Base-by-base conservation (phyloP, 495 filamentous ascomycete species). In the Xylaria venustula region DNA sequence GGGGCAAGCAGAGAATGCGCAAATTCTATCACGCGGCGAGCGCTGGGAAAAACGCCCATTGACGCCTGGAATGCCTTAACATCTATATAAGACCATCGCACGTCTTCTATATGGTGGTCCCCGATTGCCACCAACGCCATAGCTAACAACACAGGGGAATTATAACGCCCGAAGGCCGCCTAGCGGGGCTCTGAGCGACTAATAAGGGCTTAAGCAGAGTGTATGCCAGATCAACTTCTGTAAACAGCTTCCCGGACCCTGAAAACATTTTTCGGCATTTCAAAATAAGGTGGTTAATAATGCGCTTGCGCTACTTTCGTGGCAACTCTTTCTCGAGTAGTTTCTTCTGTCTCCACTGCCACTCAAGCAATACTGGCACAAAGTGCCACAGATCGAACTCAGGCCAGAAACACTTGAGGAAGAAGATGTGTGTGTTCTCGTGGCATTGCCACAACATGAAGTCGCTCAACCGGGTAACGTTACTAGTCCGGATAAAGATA, bases 401-500 rank as follows among this genome's bases (percentile, higher is more conserved):
- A 3, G 94, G 94, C 94, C 94, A 98, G 44, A 98, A 76, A 57
- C 91, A 93, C 58, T 97, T 85, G 41, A 97, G 71, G 75, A 98
- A 98, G 40, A 91, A 90, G 55, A 98, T 88, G 54, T 96, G 88
- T 0, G 94, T 98, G 44, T 93, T 80, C 67, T 95, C 82, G 65
- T 98, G 92, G 66, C 90, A 93, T 74, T 98, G 94, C 94, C 94
- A 98, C 53, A 98, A 86, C 92, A 98, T 92, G 68, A 98, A 98
- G 68, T 98, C 94, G 66, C 91, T 96, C 58, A 98, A 75, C 20
- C 94, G 82, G 67, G 92, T 88, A 11, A 98, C 94, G 26, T 91
- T 94, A 51, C 90, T 95, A 0, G 94, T 98, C 25, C 94, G 83
- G 19, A 98, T 80, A 25, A 98, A 83, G 0, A 98, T 79, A 64